Evolutionary conservation across 1,139 yeast genomes (phyloP), one percentile per base, ranked within the genome.

Genomic region (Casaregolazyma lundiana): DNA sequence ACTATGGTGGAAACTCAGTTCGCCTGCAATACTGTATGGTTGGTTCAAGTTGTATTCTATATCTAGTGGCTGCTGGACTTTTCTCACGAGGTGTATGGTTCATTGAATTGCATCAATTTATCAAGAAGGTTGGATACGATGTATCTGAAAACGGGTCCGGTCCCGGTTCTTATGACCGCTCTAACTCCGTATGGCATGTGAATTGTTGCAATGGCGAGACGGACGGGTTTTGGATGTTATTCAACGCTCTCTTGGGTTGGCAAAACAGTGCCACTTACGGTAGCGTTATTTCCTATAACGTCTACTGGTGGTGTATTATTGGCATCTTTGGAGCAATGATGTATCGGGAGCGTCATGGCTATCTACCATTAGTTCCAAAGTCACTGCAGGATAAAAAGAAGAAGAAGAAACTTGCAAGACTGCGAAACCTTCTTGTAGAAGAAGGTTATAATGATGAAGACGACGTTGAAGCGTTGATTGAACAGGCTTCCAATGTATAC

Each of bases 161-260:
- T 56, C 90, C 95, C 42, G 97, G 97, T 61, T 81, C 96, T 37
- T 89, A 89, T 66, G 83, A 89, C 65, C 78, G 88, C 56, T 60
- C 72, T 48, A 75, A 77, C 60, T 69, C 87, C 6, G 96, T 89
- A 15, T 89, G 95, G 88, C 97, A 89, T 66, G 90, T 89, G 52
- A 88, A 89, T 73, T 89, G 96, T 70, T 89, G 96, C 71, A 88
- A 87, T 69, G 95, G 95, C 32, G 86, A 82, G 67, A 73, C 74
- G 42, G 95, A 88, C 64, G 82, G 86, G 52, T 94, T 94, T 70
- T 89, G 96, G 96, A 94, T 85, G 78, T 79, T 89, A 51, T 88
- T 89, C 76, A 88, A 87, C 61, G 84, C 95, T 9, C 66, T 86
- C 47, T 69, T 87, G 46, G 95, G 95, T 55, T 87, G 96, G 96